phyloP scores from a whole-genome alignment of 495 filamentous ascomycete genomes.

The Sordaria brevicollis region DNA sequence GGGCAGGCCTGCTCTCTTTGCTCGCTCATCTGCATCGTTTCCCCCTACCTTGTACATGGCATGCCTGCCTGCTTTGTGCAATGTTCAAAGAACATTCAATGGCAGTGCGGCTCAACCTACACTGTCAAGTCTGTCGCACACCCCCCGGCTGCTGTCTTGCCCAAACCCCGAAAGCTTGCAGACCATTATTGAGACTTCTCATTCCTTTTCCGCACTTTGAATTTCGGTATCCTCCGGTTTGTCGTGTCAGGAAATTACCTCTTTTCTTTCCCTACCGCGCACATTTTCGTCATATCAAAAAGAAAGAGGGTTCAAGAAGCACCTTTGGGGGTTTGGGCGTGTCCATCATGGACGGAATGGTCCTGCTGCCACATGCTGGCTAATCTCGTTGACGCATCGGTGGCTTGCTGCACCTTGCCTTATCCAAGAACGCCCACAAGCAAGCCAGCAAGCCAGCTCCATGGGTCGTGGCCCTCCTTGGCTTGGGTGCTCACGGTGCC shows the following conservation, averaged over 20 bases:
- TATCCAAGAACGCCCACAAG: neutral
- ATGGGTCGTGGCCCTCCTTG: neutral
- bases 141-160: neutral
- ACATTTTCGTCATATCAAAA: neutral
- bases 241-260: slow-evolving; percentile 14
- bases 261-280: neutral
- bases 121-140: neutral
- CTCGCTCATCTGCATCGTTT: neutral
- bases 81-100: neutral
- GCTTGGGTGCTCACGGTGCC: neutral
- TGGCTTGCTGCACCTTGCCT: slow-evolving; percentile 1
- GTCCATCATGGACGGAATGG: slow-evolving; percentile 2
- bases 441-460: neutral
- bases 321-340: neutral
- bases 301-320: neutral
- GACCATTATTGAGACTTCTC: slow-evolving; percentile 18
- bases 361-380: slow-evolving; percentile 1
- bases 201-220: slow-evolving; percentile 9
- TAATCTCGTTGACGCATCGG: neutral
- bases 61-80: neutral
- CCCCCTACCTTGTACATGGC: neutral
- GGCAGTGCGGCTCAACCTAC: neutral
- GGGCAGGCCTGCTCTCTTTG: neutral
- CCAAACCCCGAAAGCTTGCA: slow-evolving; percentile 21
- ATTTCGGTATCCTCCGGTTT: slow-evolving; percentile 21